A percentile compares a stretch with the other conserved stretches of the same genome.
Conservation (phyloP, 768 basidiomycete genomes). For the Rhizopogon sp. region DNA sequence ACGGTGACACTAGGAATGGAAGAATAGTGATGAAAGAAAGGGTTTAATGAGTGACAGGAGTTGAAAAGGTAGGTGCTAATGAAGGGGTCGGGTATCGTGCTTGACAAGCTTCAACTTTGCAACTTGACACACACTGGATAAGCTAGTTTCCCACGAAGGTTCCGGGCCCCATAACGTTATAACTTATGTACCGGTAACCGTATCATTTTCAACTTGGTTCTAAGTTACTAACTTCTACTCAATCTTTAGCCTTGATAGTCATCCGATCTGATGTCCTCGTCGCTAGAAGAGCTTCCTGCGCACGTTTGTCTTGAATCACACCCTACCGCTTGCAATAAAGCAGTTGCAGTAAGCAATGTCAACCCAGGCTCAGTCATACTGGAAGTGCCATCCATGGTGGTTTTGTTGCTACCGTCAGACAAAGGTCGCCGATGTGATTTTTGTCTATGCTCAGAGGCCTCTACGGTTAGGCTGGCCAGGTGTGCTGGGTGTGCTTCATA, state of each 20-base stretch:
- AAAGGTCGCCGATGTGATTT: conserved; percentile 66
- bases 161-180: no score
- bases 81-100: no score
- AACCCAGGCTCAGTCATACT: conserved; percentile 47
- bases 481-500: conserved; percentile 67
- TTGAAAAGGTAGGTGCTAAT: no score
- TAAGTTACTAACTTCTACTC: no score
- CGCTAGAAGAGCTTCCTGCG: background rate
- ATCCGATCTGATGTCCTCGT: background rate
- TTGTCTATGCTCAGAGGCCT: conserved; percentile 40
- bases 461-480: conserved; percentile 35
- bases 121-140: no score
- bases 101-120: no score
- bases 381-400: conserved; percentile 38
- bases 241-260: background rate
- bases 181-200: no score
- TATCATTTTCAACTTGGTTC: no score
- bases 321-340: conserved; percentile 45
- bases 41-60: no score
- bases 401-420: conserved; percentile 46
- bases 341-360: conserved; percentile 35
- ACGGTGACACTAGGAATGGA: no score
- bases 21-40: no score
- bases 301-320: conserved; percentile 37
- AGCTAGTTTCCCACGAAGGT: no score